Evolutionary conservation across 495 filamentous ascomycete species (phyloP).

Genomic region (Lichenothelia convexa): DNA sequence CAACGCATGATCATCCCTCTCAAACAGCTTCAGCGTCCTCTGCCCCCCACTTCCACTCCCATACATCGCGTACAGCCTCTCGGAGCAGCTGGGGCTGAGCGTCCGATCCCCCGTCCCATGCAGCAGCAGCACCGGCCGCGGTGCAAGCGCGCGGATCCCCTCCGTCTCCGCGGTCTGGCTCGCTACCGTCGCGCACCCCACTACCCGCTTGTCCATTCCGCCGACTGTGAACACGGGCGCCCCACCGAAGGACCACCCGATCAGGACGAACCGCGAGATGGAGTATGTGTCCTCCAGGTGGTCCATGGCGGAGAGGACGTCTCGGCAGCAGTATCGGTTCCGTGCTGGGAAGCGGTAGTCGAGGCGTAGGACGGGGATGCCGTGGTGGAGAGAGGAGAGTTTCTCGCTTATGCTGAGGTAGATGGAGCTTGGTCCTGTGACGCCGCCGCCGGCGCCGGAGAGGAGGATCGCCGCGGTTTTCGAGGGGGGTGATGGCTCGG

Average conservation of each 20-base stretch:
- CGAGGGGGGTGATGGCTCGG: not conserved
- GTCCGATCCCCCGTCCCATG: constrained; percentile 24
- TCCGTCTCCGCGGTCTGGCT: constrained; percentile 19
- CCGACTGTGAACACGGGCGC: constrained; percentile 23
- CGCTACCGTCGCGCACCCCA: constrained; percentile 23
- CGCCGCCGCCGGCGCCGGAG: constrained; percentile 28
- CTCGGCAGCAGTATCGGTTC: constrained; percentile 19
- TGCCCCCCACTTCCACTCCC: constrained; percentile 14
- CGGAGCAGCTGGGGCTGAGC: constrained; percentile 16
- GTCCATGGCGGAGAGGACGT: constrained; percentile 23
- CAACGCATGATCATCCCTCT: constrained; percentile 26
- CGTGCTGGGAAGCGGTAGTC: constrained; percentile 26
- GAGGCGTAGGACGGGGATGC: constrained; percentile 24
- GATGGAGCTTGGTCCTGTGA: constrained; percentile 24
- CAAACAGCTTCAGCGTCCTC: constrained; percentile 23
- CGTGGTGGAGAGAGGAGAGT: constrained; percentile 18
- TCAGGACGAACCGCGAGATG: constrained; percentile 22
- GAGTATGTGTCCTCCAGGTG: constrained; percentile 20
- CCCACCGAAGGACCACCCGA: constrained; percentile 30
- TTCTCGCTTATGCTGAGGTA: constrained; percentile 28
- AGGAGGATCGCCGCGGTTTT: constrained; percentile 23
- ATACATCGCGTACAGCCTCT: constrained; percentile 23
- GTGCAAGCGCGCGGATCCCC: constrained; percentile 14
- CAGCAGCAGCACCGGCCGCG: constrained; percentile 21
- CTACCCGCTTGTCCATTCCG: constrained; percentile 18